A percentile compares a stretch with the other conserved stretches of the same genome.
Conservation (phyloP, 1,284 basidiomycete species). For the Phaffia rhodozyma region DNA sequence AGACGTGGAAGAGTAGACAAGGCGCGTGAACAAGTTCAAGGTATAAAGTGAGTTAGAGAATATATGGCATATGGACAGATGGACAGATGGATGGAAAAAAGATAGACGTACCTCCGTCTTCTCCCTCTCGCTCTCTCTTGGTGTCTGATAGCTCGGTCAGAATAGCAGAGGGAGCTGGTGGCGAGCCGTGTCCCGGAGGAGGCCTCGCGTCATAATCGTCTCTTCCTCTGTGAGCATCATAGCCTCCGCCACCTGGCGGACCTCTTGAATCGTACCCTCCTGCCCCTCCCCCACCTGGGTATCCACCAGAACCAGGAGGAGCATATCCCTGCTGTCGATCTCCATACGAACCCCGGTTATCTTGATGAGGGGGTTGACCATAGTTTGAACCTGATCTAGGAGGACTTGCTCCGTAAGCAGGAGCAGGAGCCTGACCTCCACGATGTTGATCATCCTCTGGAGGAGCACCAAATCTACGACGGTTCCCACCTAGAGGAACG, state of each 20-base stretch:
- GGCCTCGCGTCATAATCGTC: background rate
- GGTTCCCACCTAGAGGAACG: slow-evolving; percentile 46
- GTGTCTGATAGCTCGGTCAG: slow-evolving; percentile 16
- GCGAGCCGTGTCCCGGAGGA: no score
- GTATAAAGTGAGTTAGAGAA: background rate
- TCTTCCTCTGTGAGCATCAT: slow-evolving; percentile 20
- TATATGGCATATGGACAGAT: background rate
- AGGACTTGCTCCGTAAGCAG: slow-evolving; percentile 46
- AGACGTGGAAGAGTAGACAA: slow-evolving; percentile 22
- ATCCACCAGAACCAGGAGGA: slow-evolving; percentile 25
- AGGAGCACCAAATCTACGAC: slow-evolving; percentile 76
- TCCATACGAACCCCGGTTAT: slow-evolving; percentile 33
- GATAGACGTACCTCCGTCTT: background rate
- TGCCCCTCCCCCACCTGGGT: background rate
- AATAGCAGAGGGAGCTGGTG: slow-evolving; percentile 8
- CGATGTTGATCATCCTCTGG: slow-evolving; percentile 47
- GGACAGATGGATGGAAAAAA: background rate
- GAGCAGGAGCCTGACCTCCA: background rate
- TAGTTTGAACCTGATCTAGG: slow-evolving; percentile 37
- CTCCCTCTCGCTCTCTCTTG: slow-evolving; percentile 25
- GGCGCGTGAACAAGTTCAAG: background rate
- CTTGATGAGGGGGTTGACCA: slow-evolving; percentile 43
- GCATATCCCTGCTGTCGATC: slow-evolving; percentile 19
- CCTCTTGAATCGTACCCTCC: slow-evolving; percentile 4
- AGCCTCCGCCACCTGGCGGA: slow-evolving; percentile 12